Conservation (phyloP, 306 rosid genomes). For the Quercus alba region DNA sequence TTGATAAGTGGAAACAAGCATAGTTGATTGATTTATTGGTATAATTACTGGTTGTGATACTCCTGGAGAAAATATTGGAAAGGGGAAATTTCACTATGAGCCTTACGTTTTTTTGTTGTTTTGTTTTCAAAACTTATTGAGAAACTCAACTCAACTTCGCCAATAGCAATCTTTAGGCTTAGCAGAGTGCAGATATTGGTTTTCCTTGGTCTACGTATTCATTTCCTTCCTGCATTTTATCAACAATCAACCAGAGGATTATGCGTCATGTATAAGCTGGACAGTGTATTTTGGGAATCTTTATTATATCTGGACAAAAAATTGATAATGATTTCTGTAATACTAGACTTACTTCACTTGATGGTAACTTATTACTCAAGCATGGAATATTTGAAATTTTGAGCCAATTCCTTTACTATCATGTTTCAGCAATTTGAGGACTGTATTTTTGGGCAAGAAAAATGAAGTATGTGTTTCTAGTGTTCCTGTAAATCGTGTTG, state of each 20-base stretch:
- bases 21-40: background rate
- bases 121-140: background rate
- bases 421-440: constrained; percentile 71
- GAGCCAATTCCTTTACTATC: constrained; percentile 16
- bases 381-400: constrained; percentile 7
- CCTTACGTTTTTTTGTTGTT: background rate
- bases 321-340: background rate
- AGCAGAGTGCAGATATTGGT: background rate
- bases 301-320: background rate
- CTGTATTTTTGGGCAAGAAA: constrained; percentile 65
- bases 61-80: background rate
- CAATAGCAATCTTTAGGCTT: background rate
- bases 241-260: background rate
- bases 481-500: constrained; percentile 38
- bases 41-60: background rate
- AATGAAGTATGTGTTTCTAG: constrained; percentile 36
- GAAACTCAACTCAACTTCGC: background rate
- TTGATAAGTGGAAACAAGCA: no score
- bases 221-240: background rate
- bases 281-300: background rate
- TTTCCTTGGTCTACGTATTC: background rate
- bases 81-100: background rate
- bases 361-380: background rate
- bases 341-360: background rate
- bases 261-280: background rate